A percentile compares a stretch with the other conserved stretches of the same genome.
phyloP scores from a whole-genome alignment of 371 early-diverging fungal genomes.

The Conidiobolus coronatus region DNA sequence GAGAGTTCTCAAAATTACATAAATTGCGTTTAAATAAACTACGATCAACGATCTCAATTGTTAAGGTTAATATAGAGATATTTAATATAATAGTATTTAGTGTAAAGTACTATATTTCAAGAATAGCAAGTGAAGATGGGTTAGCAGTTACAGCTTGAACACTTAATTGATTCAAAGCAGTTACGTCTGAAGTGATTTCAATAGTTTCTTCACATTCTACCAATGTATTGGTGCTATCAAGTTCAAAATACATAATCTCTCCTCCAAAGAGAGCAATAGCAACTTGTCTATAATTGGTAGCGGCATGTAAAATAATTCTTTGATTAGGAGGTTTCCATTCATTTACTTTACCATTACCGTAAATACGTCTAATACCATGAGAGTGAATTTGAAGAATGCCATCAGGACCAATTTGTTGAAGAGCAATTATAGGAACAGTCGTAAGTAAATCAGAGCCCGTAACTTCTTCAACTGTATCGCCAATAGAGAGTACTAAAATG shows the following conservation, averaged over 20 bases:
- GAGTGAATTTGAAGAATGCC: slow-evolving; percentile 83
- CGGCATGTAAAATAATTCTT: slow-evolving; percentile 40
- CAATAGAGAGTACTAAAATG: slow-evolving; percentile 78
- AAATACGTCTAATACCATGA: slow-evolving; percentile 71
- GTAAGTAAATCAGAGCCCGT: slow-evolving; percentile 70
- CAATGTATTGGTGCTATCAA: slow-evolving; percentile 62
- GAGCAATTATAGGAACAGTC: slow-evolving; percentile 55
- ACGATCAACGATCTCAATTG: too few species aligned
- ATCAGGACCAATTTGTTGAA: slow-evolving; percentile 70
- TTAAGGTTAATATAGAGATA: too few species aligned
- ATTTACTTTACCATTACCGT: slow-evolving; percentile 61
- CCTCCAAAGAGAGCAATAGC: slow-evolving; percentile 63
- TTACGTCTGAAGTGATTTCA: slow-evolving; percentile 42
- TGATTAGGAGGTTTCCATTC: slow-evolving; percentile 84
- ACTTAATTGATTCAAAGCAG: slow-evolving; percentile 50
- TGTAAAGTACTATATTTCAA: slow-evolving; percentile 45
- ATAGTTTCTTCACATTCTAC: slow-evolving; percentile 68
- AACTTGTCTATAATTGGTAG: slow-evolving; percentile 63
- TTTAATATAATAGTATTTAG: too few species aligned
- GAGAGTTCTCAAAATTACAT: slow-evolving; percentile 9
- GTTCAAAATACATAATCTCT: slow-evolving; percentile 81
- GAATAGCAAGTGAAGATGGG: slow-evolving; percentile 34
- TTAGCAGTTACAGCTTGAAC: slow-evolving; percentile 34
- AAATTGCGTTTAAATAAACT: too few species aligned
- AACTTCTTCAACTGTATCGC: slow-evolving; percentile 88